Percentiles rank a stretch among this genome's conserved stretches.
Conservation (phyloP, 768 basidiomycete species). For the Xanthoconium stramineum region DNA sequence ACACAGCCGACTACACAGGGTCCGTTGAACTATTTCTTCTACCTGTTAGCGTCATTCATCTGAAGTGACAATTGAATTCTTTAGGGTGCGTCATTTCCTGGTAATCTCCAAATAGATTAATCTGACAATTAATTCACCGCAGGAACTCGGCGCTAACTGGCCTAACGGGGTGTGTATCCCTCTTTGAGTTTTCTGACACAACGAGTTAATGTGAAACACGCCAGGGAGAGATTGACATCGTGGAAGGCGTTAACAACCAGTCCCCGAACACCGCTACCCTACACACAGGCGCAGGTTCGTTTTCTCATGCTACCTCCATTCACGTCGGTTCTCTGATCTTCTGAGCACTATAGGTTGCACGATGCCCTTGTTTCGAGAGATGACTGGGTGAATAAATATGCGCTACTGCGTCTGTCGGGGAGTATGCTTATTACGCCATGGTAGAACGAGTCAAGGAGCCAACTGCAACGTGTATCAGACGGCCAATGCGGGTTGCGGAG, state of each 20-base stretch:
- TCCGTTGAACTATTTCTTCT: constrained; percentile 4
- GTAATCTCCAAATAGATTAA: background rate
- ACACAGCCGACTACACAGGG: constrained; percentile 6
- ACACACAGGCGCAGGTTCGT: constrained; percentile 27
- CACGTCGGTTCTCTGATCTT: background rate
- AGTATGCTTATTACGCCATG: background rate
- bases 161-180: constrained; percentile 18
- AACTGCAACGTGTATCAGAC: constrained; percentile 32
- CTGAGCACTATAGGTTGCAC: constrained; percentile 24
- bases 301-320: background rate
- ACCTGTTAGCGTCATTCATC: background rate
- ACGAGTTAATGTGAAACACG: background rate
- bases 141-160: constrained; percentile 31
- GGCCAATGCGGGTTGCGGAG: constrained; percentile 32
- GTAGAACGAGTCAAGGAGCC: constrained; percentile 20
- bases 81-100: constrained; percentile 17
- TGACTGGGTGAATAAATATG: constrained; percentile 28
- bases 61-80: background rate
- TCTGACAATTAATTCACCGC: background rate
- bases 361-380: constrained; percentile 29
- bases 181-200: background rate
- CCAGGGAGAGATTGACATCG: constrained; percentile 33
- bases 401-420: background rate
- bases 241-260: constrained; percentile 35
- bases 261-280: constrained; percentile 26